Evolutionary conservation across 805 yeast genomes (phyloP), one percentile per base, ranked within the genome.

Genomic region (Saturnispora sanitii): DNA sequence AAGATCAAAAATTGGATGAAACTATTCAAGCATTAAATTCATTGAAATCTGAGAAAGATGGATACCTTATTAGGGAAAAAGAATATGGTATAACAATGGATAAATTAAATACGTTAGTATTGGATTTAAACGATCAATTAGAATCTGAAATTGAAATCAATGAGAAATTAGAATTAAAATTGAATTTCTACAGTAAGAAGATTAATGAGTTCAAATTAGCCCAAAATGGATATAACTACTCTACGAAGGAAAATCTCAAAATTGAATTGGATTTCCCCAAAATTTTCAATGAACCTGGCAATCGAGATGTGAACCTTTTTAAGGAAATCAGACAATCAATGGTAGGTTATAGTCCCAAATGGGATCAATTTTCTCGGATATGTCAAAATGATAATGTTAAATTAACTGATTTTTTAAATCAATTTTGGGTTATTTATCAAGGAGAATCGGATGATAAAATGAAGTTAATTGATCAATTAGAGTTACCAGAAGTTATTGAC

Each of bases 31-130:
- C 13, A 11, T 12, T 29, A 15, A 11, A 9, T 16, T 8, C 9
- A 29, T 15, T 56, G 64, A 33, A 55, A 74, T 3, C 36, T 43
- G 0, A 42, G 45, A 3, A 50, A 74, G n/a, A 55, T 60, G 20
- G 43, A 46, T 4, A 64, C 70, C 2, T 51, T 77, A 0, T 71
- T 35, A 56, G 77, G 23, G 79, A 75, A 41, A 66, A 64, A 9
- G 58, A 55, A 32, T 76, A 70, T 40, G 22, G 50, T 1, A 64
- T 58, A 18, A 57, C 70, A 1, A 78, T 75, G 44, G 42, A 45
- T 4, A 73, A 72, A 20, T 55, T 76, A 12, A 58, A 61, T 12
- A 41, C 49, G 2, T 69, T 71, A 4, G 57, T 77, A 4, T 45
- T 39, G 3, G 40, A 38, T 0, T 47, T 62, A 21, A 49, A 57